Conservation (phyloP, 441 rosid species). For the Erodium texanum region DNA sequence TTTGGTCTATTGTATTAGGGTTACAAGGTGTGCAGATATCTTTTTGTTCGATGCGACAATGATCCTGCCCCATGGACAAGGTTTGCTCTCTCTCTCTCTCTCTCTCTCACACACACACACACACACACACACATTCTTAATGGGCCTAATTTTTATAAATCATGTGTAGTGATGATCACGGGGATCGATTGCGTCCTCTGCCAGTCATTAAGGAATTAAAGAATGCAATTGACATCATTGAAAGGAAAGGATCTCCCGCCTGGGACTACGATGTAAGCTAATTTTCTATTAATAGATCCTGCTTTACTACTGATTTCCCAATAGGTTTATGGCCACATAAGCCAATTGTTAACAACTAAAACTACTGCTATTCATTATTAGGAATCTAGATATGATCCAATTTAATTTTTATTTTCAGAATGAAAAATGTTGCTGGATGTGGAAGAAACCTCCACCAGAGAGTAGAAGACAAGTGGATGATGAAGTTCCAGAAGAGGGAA, state of each 20-base stretch:
- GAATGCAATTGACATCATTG: conserved; percentile 44
- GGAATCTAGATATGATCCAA: neutral
- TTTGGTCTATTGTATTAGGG: conserved; percentile 31
- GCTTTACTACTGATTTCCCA: neutral
- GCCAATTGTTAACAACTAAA: neutral
- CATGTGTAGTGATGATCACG: conserved; percentile 49
- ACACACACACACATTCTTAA: neutral
- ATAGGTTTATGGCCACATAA: neutral
- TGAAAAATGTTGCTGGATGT: neutral
- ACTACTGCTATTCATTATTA: neutral
- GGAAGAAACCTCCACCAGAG: conserved; percentile 5
- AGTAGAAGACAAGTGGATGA: neutral
- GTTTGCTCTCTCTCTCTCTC: conserved; percentile 25
- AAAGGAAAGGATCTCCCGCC: conserved; percentile 49
- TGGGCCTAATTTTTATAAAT: neutral
- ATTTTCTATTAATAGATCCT: neutral
- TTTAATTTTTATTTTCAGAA: neutral
- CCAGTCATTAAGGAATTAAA: conserved; percentile 50
- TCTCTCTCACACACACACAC: neutral
- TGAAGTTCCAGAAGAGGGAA: conserved; percentile 1
- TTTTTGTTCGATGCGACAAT: conserved; percentile 85
- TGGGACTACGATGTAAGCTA: conserved; percentile 72
- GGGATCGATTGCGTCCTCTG: conserved; percentile 70
- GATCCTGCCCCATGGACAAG: conserved; percentile 93
- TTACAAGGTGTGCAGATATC: conserved; percentile 48